Evolutionary conservation across 768 basidiomycete species (phyloP), one percentile per base, ranked within the genome.

Genomic region (Agaricus subrufescens): DNA sequence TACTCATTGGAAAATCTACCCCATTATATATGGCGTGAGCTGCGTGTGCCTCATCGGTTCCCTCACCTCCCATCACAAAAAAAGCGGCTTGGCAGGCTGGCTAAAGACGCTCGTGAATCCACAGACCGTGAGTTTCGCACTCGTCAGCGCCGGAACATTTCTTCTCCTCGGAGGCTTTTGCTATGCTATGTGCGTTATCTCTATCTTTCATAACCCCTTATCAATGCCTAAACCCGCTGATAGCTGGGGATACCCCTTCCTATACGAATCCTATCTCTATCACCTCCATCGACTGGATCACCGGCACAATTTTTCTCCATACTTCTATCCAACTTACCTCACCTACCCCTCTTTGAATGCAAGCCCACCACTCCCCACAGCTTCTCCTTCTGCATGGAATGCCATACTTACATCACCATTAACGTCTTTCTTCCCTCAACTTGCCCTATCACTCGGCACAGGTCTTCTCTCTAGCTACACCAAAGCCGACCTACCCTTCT

Each of bases 1-100:
- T 59, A 86, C 93, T 0, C 94, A 98, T 63, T 96, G 94, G 91
- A 99, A 99, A 72, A 91, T 99, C 54, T 98, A 97, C 65, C 97
- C 97, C 0, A 76, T 95, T 61, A 83, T 99, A 54, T 98, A 98
- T 67, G 91, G 88, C 0, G 79, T 87, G n/a, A 81, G 84, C 38
- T 85, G 91, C 58, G 71, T 94, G 54, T 81, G 83, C 0, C 75
- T 80, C 43, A 70, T 88, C 47, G 69, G 69, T 14, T 57, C 65
- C 31, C 54, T 63, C 26, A 48, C 57, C 2, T 42, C 48, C 6
- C 55, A 44, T 50, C n/a, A 56, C 26, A 54, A 46, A 19, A 57
- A 62, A 63, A 61, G 60, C 40, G 40, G 60, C n/a, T 4, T 27
- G 25, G 46, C 19, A 12, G 34, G 43, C 19, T 75, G 70, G 59